These are phyloP conservation scores for Perkinsus chesapeaki DNA, from an alignment of 169 alveolate species.

Conservation along the genomic window DNA sequence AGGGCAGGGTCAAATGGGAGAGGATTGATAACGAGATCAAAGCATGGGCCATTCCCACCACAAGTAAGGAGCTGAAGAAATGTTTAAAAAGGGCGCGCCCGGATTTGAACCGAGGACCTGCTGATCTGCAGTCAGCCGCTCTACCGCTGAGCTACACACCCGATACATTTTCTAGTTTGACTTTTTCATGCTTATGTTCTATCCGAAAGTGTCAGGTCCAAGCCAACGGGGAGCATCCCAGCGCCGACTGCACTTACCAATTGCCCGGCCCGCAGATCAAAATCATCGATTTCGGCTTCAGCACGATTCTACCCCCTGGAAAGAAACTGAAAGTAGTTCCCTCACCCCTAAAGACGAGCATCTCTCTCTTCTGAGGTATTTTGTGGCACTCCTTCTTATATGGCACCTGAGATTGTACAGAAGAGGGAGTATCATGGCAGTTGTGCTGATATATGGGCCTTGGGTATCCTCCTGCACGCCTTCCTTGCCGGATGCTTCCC, in stretches of 20 bases:
- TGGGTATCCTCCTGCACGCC: conserved; percentile 53
- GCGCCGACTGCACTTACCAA: neutral
- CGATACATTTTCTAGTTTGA: neutral
- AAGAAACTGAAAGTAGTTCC: conserved; percentile 21
- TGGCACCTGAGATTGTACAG: conserved; percentile 63
- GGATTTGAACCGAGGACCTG: conserved; percentile 2
- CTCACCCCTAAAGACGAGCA: neutral
- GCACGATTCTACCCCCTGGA: conserved; percentile 21
- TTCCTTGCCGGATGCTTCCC: conserved; percentile 56
- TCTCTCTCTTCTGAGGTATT: neutral
- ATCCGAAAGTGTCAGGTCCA: neutral
- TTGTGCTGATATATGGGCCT: conserved; percentile 62
- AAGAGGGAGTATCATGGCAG: conserved; percentile 48
- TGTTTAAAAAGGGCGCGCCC: neutral
- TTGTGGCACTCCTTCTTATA: conserved; percentile 67
- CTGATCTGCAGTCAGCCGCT: conserved; percentile 6
- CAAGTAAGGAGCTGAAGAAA: neutral
- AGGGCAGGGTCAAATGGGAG: neutral
- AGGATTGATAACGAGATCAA: neutral
- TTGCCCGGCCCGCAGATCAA: conserved; percentile 32
- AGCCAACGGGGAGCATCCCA: neutral
- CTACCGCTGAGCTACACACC: conserved; percentile 6
- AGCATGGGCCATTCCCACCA: neutral
- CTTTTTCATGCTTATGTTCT: neutral
- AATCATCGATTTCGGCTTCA: conserved; percentile 67